Conservation (phyloP, 1,284 basidiomycete genomes). For the Papiliotrema fonsecae region DNA sequence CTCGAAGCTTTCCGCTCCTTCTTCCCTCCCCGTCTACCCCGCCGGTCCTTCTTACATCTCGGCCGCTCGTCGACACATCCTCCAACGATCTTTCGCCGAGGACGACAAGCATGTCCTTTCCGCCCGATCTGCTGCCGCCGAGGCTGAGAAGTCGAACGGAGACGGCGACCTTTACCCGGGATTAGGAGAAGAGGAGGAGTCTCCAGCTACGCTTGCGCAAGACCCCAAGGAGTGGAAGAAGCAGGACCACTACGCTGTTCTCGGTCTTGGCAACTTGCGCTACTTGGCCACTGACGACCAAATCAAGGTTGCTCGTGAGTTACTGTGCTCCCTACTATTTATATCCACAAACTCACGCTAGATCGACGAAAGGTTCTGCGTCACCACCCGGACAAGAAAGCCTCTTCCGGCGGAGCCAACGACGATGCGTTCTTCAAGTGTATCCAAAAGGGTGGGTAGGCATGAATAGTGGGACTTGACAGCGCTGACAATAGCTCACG, state of each 20-base stretch:
- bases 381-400: conserved; percentile 99
- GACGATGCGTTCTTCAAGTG: conserved; percentile 99
- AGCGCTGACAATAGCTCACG: conserved; percentile 57
- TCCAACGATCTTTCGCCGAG: conserved; percentile 72
- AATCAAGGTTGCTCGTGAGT: conserved; percentile 93
- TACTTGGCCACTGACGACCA: conserved; percentile 85
- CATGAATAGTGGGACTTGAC: not conserved
- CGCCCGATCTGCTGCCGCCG: conserved; percentile 53
- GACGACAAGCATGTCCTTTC: conserved; percentile 55
- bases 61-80: conserved; percentile 67
- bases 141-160: conserved; percentile 56
- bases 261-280: conserved; percentile 85
- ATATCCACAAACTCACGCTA: conserved; percentile 39
- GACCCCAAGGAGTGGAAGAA: conserved; percentile 99
- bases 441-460: conserved; percentile 69
- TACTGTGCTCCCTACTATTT: conserved; percentile 2
- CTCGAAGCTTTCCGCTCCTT: conserved; percentile 41
- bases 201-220: conserved; percentile 61
- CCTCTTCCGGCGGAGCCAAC: conserved; percentile 68
- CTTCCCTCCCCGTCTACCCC: conserved; percentile 59
- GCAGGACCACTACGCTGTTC: conserved; percentile 97
- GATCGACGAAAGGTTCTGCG: conserved; percentile 98
- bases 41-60: conserved; percentile 79
- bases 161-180: conserved; percentile 74
- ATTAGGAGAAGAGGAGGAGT: conserved; percentile 87